Evolutionary conservation across 2,329 filamentous ascomycete species (phyloP).

Genomic region (Aspergillaceae sp.): DNA sequence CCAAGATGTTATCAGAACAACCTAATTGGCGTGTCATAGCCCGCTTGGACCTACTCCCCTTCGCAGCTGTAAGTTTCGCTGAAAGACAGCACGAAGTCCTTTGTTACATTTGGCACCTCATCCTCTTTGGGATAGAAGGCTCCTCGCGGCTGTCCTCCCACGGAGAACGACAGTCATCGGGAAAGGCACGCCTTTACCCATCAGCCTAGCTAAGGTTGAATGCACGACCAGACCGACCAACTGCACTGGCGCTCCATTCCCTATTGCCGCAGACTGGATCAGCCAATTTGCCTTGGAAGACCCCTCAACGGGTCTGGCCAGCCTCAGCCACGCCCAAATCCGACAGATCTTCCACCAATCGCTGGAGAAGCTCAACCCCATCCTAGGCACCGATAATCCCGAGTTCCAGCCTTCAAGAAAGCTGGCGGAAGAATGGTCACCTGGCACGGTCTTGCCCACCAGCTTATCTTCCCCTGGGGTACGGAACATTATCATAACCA

Average conservation of each 20-base stretch:
- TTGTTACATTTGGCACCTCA: too few species aligned
- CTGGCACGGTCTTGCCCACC: constrained; percentile 36
- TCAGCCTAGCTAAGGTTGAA: constrained; percentile 18
- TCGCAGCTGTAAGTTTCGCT: too few species aligned
- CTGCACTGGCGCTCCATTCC: constrained; percentile 20
- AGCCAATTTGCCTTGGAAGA: constrained; percentile 25
- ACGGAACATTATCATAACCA: constrained; percentile 30
- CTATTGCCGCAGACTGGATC: constrained; percentile 27
- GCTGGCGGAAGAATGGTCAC: constrained; percentile 36
- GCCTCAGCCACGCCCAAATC: constrained; percentile 21
- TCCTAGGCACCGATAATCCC: constrained; percentile 31
- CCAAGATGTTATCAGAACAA: too few species aligned
- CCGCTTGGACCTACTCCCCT: too few species aligned
- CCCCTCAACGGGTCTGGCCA: constrained; percentile 19
- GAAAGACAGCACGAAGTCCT: constrained; percentile 15
- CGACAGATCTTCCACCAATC: constrained; percentile 17
- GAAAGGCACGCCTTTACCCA: constrained; percentile 15
- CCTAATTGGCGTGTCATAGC: too few species aligned
- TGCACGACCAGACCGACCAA: constrained; percentile 13
- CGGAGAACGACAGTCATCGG: constrained; percentile 13
- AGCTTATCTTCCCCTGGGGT: constrained; percentile 30
- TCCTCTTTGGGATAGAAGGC: too few species aligned
- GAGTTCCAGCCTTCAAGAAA: constrained; percentile 30
- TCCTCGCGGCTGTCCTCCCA: too few species aligned
- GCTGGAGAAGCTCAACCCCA: constrained; percentile 20